Evolutionary conservation across 768 basidiomycete species (phyloP).

Genomic region (Termitomyces sp.): DNA sequence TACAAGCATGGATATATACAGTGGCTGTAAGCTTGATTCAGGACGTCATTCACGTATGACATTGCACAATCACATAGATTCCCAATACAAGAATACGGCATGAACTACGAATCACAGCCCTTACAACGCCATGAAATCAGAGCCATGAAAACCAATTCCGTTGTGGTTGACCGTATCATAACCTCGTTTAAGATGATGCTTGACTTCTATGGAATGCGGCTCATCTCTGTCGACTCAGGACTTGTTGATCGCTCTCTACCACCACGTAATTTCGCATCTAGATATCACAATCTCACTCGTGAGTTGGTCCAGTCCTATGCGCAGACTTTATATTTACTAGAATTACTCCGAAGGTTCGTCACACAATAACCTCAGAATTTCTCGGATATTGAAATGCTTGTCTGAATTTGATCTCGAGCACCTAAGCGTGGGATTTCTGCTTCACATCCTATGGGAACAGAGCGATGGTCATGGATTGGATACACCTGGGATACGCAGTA

Average conservation of each 20-base stretch:
- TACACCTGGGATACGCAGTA: slow-evolving; percentile 44
- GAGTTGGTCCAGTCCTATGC: slow-evolving; percentile 29
- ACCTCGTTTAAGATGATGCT: slow-evolving; percentile 73
- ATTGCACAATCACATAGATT: slow-evolving; percentile 41
- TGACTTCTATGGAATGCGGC: slow-evolving; percentile 77
- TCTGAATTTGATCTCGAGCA: slow-evolving; percentile 69
- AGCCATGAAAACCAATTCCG: slow-evolving; percentile 50
- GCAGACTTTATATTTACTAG: not conserved
- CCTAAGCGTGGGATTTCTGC: slow-evolving; percentile 62
- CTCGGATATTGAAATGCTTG: slow-evolving; percentile 73
- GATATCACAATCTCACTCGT: slow-evolving; percentile 69
- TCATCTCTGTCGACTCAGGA: slow-evolving; percentile 57
- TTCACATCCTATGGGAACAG: slow-evolving; percentile 70
- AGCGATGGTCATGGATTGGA: slow-evolving; percentile 56
- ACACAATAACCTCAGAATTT: slow-evolving; percentile 79
- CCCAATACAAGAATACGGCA: slow-evolving; percentile 71
- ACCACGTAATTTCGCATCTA: slow-evolving; percentile 47
- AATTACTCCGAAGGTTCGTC: slow-evolving; percentile 43
- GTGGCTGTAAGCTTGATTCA: slow-evolving; percentile 59
- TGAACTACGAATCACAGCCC: slow-evolving; percentile 68
- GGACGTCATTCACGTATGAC: not conserved
- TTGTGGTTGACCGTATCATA: slow-evolving; percentile 49
- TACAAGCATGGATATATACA: slow-evolving; percentile 73
- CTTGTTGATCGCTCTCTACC: slow-evolving; percentile 51
- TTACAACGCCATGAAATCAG: slow-evolving; percentile 64